phyloP scores from a whole-genome alignment of 2,329 filamentous ascomycete genomes.

The Colletotrichum echinochloae region DNA sequence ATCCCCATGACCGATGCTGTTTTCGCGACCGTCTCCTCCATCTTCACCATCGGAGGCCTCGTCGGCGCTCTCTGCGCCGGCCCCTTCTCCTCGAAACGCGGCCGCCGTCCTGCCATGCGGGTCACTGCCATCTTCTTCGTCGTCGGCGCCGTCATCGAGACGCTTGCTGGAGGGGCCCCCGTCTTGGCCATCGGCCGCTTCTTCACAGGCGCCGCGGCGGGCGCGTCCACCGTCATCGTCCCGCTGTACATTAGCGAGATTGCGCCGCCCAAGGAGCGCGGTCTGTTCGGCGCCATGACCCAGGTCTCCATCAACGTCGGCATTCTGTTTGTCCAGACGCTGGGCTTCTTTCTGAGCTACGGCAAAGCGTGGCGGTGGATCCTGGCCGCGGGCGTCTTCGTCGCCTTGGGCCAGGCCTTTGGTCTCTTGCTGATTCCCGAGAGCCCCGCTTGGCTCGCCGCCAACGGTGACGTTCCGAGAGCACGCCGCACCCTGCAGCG shows the following conservation, averaged over 20 bases:
- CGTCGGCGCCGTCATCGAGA: conserved; percentile 80
- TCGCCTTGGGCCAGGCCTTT: conserved; percentile 75
- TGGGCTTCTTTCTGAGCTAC: conserved; percentile 89
- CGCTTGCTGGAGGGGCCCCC: conserved; percentile 74
- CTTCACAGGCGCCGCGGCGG: conserved; percentile 85
- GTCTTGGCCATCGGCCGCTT: conserved; percentile 80
- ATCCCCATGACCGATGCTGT: conserved; percentile 87
- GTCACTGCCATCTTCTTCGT: conserved; percentile 82
- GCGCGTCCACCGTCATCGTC: conserved; percentile 90
- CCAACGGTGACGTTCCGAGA: conserved; percentile 67
- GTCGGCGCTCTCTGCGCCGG: conserved; percentile 84
- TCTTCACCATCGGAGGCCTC: conserved; percentile 91
- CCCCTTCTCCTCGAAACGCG: conserved; percentile 80
- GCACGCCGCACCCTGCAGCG: conserved; percentile 78
- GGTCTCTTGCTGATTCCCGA: conserved; percentile 85
- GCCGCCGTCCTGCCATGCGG: conserved; percentile 81
- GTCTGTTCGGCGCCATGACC: conserved; percentile 86
- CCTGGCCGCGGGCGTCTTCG: conserved; percentile 75
- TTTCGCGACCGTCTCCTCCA: conserved; percentile 88
- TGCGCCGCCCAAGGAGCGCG: conserved; percentile 78
- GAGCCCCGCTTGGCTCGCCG: conserved; percentile 89
- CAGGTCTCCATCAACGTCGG: conserved; percentile 95
- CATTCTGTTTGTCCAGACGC: conserved; percentile 83
- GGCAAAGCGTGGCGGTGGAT: conserved; percentile 87
- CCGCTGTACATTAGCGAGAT: conserved; percentile 96